Evolutionary conservation across 2,329 filamentous ascomycete genomes (phyloP).

Genomic region (Ophiognomonia clavigignenti-juglandacearum): DNA sequence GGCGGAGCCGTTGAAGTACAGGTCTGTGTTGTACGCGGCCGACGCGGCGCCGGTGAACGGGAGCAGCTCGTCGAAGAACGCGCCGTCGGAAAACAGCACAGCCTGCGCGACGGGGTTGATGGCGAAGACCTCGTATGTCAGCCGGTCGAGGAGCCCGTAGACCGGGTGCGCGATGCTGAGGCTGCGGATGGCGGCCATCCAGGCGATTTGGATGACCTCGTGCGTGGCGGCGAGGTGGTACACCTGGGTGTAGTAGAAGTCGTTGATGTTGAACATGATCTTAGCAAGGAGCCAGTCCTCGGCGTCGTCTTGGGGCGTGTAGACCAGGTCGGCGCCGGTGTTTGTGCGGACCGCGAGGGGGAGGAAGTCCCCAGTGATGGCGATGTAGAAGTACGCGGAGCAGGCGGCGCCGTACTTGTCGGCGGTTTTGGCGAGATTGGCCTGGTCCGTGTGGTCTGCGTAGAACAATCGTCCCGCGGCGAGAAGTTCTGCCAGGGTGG

Average conservation of each 20-base stretch:
- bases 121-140: constrained; percentile 26
- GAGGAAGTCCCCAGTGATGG: constrained; percentile 34
- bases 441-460: constrained; percentile 35
- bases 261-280: constrained; percentile 42
- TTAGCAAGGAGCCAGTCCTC: constrained; percentile 48
- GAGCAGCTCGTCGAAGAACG: constrained; percentile 27
- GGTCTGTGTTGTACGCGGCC: constrained; percentile 21
- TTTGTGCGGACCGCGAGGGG: constrained; percentile 44
- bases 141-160: constrained; percentile 30
- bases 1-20: constrained; percentile 22
- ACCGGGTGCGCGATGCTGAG: constrained; percentile 40
- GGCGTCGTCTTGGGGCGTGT: constrained; percentile 37
- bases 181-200: constrained; percentile 39
- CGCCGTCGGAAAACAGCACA: constrained; percentile 23
- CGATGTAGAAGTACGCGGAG: constrained; percentile 42
- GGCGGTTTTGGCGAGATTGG: constrained; percentile 16
- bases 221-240: constrained; percentile 38
- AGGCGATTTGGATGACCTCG: constrained; percentile 35
- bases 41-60: constrained; percentile 24
- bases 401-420: constrained; percentile 34
- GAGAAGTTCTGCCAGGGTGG: constrained; percentile 27
- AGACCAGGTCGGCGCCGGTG: constrained; percentile 33
- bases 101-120: constrained; percentile 21
- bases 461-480: constrained; percentile 34
- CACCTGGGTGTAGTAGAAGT: constrained; percentile 38